phyloP scores from a whole-genome alignment of 1,139 yeast genomes.

The Pichia sp. region DNA sequence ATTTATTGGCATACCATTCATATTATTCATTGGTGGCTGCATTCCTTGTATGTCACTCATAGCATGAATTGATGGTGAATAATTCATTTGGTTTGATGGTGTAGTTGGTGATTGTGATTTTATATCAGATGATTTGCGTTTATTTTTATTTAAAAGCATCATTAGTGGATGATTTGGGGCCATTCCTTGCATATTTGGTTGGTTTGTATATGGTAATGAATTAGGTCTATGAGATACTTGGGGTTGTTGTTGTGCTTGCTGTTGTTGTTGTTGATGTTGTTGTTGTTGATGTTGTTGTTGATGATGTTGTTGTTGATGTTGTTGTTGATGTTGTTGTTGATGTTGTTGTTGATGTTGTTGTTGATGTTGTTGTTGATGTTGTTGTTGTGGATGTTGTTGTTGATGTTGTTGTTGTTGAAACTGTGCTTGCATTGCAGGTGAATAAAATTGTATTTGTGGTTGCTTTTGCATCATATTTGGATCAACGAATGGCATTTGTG shows the following conservation, averaged over 20 bases:
- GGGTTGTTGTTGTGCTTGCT: neutral
- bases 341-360: neutral
- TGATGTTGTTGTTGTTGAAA: conserved; percentile 9
- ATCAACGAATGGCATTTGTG: neutral
- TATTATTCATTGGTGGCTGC: too few relatives aligned
- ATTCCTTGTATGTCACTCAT: neutral
- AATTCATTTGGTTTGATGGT: neutral
- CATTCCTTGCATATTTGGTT: neutral
- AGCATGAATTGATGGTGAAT: neutral
- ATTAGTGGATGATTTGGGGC: conserved; percentile 4
- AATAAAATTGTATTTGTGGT: neutral
- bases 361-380: conserved; percentile 18
- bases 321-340: neutral
- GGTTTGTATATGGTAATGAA: neutral
- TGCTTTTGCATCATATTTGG: neutral
- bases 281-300: conserved; percentile 19
- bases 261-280: conserved; percentile 15
- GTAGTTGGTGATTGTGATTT: neutral
- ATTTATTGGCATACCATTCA: too few relatives aligned
- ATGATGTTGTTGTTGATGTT: conserved; percentile 9
- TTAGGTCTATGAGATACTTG: neutral
- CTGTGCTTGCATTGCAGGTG: neutral
- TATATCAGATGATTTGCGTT: conserved; percentile 1
- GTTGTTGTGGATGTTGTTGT: conserved; percentile 18
- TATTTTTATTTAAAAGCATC: conserved; percentile 4